Evolutionary conservation across 257 asterid genomes (phyloP), one percentile per base, ranked within the genome.

Genomic region (Primulina tabacum): DNA sequence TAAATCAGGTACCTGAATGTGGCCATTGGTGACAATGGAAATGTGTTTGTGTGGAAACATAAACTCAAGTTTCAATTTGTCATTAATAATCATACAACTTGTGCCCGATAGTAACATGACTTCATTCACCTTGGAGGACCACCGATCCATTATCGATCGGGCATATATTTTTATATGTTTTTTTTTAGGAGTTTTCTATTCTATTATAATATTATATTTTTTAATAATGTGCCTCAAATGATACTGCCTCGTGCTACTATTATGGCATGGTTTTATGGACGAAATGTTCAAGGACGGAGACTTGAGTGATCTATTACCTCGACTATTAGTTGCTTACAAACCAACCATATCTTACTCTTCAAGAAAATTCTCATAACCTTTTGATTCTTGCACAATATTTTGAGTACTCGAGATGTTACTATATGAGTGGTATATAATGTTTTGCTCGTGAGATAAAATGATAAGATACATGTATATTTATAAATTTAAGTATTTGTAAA

Each of bases 11-110:
- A 62, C 77, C 60, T 17, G 57, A 17, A 61, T 59, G 72, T 43
- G 34, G 70, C 52, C 73, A 73, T 64, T 52, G 74, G 33, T 68
- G 78, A 78, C 79, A 71, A 80, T 63, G 30, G 69, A 72, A 69
- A 35, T 68, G 75, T 62, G 69, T 65, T 35, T 69, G 60, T 43
- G 56, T 62, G 59, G 35, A 38, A 2, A 67, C 63, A 69, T 35
- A 76, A 50, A 37, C 58, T 71, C 28, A 68, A 60, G 67, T 78
- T 82, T 76, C 64, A 80, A 78, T 71, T 74, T 75, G 77, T 76
- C 64, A 78, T 65, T 24, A 72, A 72, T 64, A 50, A 16, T 55
- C 20, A 50, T 52, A 35, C 87, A 82, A 82, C 65, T 83, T 79
- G 81, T 72, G 61, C 29, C 21, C 7, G 57, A 50, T 50, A 50